These are phyloP conservation scores for Phlegmacium glaucopus DNA, from an alignment of 768 basidiomycete genomes.

Conservation along the genomic window DNA sequence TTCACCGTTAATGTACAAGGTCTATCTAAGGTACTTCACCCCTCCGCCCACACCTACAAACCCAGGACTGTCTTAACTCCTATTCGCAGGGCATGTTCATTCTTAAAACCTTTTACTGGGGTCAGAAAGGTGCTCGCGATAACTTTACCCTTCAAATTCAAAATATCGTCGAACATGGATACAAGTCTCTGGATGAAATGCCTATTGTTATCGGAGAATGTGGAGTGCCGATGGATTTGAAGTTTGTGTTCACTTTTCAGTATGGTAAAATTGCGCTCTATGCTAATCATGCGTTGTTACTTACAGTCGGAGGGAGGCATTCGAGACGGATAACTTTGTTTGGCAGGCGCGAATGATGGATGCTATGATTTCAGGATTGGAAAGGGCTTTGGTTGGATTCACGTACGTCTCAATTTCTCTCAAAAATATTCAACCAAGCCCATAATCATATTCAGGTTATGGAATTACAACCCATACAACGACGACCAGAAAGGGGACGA, in stretches of 20 bases:
- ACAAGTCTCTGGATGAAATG: constrained; percentile 69
- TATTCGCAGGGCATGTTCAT: constrained; percentile 77
- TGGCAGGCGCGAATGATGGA: constrained; percentile 96
- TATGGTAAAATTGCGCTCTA: neutral
- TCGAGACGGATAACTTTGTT: constrained; percentile 65
- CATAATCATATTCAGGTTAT: constrained; percentile 50
- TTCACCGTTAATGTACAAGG: constrained; percentile 94
- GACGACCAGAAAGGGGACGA: constrained; percentile 74
- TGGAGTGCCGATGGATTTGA: constrained; percentile 96
- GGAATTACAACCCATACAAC: constrained; percentile 94
- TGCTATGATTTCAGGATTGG: constrained; percentile 80
- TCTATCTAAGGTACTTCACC: constrained; percentile 64
- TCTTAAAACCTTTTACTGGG: constrained; percentile 82
- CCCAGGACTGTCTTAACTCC: neutral
- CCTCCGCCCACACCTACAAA: neutral
- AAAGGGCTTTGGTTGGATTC: constrained; percentile 74
- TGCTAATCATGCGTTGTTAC: neutral
- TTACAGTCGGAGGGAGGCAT: constrained; percentile 64
- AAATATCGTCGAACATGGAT: constrained; percentile 70
- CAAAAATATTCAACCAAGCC: neutral
- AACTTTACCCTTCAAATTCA: constrained; percentile 83
- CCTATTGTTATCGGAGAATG: constrained; percentile 91
- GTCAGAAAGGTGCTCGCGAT: constrained; percentile 71
- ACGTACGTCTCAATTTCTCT: constrained; percentile 52
- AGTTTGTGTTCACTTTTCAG: constrained; percentile 50